Evolutionary conservation across 176 grass and related monocot species (phyloP).

Genomic region (barley (Hordeum vulgare)): DNA sequence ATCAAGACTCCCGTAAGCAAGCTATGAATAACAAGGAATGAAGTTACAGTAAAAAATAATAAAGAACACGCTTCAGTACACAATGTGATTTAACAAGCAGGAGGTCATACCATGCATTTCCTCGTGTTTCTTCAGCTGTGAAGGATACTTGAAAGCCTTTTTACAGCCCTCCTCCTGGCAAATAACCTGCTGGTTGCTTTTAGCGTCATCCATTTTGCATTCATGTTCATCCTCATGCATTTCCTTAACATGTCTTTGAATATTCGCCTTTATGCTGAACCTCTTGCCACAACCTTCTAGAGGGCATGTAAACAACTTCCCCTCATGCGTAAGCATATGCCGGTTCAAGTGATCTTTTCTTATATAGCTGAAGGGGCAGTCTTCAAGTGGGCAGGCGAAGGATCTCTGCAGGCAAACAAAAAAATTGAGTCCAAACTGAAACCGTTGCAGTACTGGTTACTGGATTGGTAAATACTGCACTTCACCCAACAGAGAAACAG

Average conservation of each 20-base stretch:
- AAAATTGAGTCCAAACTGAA: neutral
- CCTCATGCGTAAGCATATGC: constrained; percentile 53
- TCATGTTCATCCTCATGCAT: constrained; percentile 37
- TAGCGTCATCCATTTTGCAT: neutral
- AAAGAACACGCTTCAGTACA: neutral
- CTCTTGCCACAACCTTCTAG: constrained; percentile 30
- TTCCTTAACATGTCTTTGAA: constrained; percentile 51
- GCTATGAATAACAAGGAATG: neutral
- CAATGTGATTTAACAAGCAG: neutral
- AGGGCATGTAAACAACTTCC: constrained; percentile 55
- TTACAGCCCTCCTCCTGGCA: constrained; percentile 61
- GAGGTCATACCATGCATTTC: constrained; percentile 51
- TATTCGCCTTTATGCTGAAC: constrained; percentile 61
- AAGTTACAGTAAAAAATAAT: neutral
- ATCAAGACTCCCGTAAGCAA: neutral
- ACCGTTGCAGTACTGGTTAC: neutral
- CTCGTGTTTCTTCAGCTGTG: constrained; percentile 66
- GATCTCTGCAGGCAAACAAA: constrained; percentile 29
- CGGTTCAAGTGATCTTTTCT: constrained; percentile 65
- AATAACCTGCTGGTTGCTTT: constrained; percentile 34
- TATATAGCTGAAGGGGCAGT: constrained; percentile 53
- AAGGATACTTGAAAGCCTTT: constrained; percentile 62
- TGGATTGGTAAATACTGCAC: neutral
- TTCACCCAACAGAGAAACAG: neutral
- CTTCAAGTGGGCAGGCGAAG: constrained; percentile 47